Conservation (phyloP, 345 rosid genomes). For the Arabidopsis suecica region DNA sequence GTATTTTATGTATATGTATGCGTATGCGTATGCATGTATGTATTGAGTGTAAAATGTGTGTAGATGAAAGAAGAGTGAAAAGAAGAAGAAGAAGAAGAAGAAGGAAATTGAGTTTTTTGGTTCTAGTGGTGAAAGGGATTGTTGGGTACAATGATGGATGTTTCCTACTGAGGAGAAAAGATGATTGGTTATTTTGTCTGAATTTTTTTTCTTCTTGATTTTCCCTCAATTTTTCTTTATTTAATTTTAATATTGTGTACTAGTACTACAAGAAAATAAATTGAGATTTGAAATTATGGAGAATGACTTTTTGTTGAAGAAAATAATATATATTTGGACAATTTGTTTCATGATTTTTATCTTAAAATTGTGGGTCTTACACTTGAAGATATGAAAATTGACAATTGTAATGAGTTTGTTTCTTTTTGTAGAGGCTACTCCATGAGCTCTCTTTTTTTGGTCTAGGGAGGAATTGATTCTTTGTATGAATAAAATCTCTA, state of each 20-base stretch:
- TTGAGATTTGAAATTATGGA: constrained; percentile 12
- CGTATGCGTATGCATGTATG: background rate
- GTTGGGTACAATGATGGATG: constrained; percentile 98
- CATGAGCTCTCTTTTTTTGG: constrained; percentile 9
- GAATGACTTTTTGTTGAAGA: constrained; percentile 14
- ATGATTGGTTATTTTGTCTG: constrained; percentile 70
- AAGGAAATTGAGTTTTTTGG: constrained; percentile 28
- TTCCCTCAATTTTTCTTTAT: background rate
- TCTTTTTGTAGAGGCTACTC: constrained; percentile 32
- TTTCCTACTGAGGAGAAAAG: constrained; percentile 88
- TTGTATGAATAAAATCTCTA: constrained; percentile 17
- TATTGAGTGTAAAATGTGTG: constrained; percentile 3
- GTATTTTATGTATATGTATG: constrained; percentile 2
- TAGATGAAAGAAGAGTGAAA: constrained; percentile 56
- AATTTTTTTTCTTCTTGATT: background rate
- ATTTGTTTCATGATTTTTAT: constrained; percentile 26
- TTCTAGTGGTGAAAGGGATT: constrained; percentile 59
- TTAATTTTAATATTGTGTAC: background rate
- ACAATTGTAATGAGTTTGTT: constrained; percentile 23
- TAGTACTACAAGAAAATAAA: background rate
- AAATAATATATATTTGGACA: constrained; percentile 19
- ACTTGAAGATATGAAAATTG: constrained; percentile 11
- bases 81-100: constrained; percentile 36
- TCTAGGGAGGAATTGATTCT: constrained; percentile 12
- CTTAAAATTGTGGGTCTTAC: constrained; percentile 18